Conservation (phyloP, 306 rosid genomes). For the Vigna angularis region DNA sequence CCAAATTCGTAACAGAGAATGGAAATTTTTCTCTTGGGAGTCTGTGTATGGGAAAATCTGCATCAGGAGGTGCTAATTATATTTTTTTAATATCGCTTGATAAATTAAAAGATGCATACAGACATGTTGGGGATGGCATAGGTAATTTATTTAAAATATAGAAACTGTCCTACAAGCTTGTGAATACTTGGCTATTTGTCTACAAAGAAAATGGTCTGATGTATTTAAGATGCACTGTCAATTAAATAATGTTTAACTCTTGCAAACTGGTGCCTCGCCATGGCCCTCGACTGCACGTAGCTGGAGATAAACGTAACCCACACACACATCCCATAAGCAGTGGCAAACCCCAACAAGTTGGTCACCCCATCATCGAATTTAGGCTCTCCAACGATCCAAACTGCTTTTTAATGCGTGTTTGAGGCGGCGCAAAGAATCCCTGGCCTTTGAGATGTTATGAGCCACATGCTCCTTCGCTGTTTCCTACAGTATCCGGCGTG, state of each 20-base stretch:
- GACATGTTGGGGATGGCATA: constrained; percentile 31
- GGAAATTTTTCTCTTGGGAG: constrained; percentile 48
- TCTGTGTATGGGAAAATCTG: constrained; percentile 49
- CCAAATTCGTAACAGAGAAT: constrained; percentile 42
- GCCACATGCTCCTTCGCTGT: constrained; percentile 34
- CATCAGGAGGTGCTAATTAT: constrained; percentile 39
- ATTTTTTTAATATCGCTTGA: constrained; percentile 2
- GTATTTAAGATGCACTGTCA: neutral
- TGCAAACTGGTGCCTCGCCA: constrained; percentile 81
- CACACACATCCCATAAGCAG: constrained; percentile 72
- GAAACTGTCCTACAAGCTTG: neutral
- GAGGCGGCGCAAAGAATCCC: neutral
- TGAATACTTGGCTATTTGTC: neutral
- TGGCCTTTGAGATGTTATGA: constrained; percentile 37
- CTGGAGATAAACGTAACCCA: constrained; percentile 83
- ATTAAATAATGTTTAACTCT: neutral
- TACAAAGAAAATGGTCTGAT: constrained; percentile 9
- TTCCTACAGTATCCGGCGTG: constrained; percentile 36
- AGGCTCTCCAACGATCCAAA: neutral
- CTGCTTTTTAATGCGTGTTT: neutral
- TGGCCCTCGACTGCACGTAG: constrained; percentile 56
- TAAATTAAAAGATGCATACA: constrained; percentile 47
- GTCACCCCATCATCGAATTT: constrained; percentile 28
- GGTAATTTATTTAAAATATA: too few relatives aligned
- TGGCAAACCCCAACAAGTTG: constrained; percentile 61